Conservation (phyloP, 2,329 filamentous ascomycete genomes). For the Aspergillus neotritici region DNA sequence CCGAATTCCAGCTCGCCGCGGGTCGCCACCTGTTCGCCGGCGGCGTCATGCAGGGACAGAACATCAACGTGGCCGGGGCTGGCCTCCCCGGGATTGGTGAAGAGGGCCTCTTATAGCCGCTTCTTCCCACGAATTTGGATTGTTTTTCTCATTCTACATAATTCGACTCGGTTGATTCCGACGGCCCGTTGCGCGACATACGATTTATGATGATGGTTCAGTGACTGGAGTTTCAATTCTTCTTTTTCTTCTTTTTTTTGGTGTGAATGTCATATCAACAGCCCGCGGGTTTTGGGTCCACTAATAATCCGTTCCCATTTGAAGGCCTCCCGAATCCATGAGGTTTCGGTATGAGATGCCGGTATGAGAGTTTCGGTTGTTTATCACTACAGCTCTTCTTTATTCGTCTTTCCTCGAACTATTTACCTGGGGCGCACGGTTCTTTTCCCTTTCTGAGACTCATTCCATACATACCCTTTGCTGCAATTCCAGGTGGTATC, state of each 20-base stretch:
- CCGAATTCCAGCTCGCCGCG: constrained; percentile 61
- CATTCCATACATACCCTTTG: neutral
- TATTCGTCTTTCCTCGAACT: constrained; percentile 8
- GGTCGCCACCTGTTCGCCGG: constrained; percentile 36
- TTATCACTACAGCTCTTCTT: constrained; percentile 3
- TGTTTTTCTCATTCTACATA: constrained; percentile 19
- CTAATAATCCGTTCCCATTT: constrained; percentile 10
- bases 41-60: constrained; percentile 43
- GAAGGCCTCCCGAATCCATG: constrained; percentile 3
- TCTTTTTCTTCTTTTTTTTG: constrained; percentile 3
- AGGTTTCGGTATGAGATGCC: constrained; percentile 18
- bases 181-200: constrained; percentile 22
- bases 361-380: constrained; percentile 7
- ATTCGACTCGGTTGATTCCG: constrained; percentile 25
- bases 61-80: constrained; percentile 45
- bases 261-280: constrained; percentile 15
- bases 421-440: neutral
- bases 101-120: constrained; percentile 33
- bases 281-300: constrained; percentile 11
- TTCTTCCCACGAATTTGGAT: neutral
- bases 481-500: too few species aligned
- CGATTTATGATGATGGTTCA: constrained; percentile 27
- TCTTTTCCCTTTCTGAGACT: constrained; percentile 16
- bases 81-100: constrained; percentile 44
- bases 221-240: constrained; percentile 23